phyloP scores from a whole-genome alignment of 139 green algal species.

The Desmodesmus armatus region DNA sequence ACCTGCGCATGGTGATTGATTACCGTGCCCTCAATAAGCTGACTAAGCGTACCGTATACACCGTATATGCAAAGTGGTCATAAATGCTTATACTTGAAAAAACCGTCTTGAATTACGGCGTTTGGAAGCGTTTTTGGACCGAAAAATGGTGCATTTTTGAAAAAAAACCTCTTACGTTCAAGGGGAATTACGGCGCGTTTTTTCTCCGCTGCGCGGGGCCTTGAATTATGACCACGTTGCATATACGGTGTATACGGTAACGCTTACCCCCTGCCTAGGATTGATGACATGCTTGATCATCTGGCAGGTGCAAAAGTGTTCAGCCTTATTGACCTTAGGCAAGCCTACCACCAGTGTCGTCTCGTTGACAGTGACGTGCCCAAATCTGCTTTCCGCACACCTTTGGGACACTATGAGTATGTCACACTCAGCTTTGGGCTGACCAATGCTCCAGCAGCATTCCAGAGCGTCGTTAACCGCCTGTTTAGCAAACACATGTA shows the following conservation, averaged over 20 bases:
- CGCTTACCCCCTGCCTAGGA: conserved; percentile 66
- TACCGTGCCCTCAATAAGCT: conserved; percentile 64
- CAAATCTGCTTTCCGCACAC: conserved; percentile 54
- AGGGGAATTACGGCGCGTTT: too few relatives aligned
- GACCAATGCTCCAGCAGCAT: conserved; percentile 66
- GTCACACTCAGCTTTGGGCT: conserved; percentile 59
- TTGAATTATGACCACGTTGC: too few relatives aligned
- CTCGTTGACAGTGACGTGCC: conserved; percentile 41
- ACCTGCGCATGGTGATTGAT: conserved; percentile 58
- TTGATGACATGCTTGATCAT: conserved; percentile 57
- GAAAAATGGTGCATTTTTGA: too few relatives aligned
- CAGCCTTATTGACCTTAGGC: conserved; percentile 50
- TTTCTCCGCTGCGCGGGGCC: too few relatives aligned
- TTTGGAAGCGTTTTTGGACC: too few relatives aligned
- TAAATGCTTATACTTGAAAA: too few relatives aligned
- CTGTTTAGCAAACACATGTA: not conserved
- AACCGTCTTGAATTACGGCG: too few relatives aligned
- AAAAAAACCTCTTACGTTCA: too few relatives aligned
- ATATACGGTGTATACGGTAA: too few relatives aligned
- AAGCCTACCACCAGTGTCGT: conserved; percentile 52
- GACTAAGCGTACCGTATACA: conserved; percentile 61
- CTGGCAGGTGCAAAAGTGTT: conserved; percentile 47
- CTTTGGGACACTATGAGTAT: conserved; percentile 59
- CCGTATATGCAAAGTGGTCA: too few relatives aligned
- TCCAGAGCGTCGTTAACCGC: conserved; percentile 32